phyloP scores from a whole-genome alignment of 495 filamentous ascomycete species.

The Durotheca rogersii region DNA sequence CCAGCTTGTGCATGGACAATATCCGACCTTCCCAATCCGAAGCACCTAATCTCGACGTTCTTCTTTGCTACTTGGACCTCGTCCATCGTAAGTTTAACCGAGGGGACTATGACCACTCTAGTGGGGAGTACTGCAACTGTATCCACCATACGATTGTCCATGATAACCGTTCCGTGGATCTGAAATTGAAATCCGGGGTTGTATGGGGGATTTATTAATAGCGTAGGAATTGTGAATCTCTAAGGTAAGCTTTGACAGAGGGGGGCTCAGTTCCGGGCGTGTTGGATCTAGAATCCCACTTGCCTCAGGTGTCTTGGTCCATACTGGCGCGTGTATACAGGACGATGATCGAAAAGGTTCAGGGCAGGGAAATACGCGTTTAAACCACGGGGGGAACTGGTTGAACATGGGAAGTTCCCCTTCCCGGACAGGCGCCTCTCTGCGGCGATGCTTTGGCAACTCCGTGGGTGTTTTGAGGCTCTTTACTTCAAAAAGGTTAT shows the following conservation, averaged over 20 bases:
- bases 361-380: slow-evolving; percentile 46
- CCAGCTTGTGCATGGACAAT: slow-evolving; percentile 34
- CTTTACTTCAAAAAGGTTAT: too few species aligned
- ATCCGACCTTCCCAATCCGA: slow-evolving; percentile 48
- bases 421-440: slow-evolving; percentile 25
- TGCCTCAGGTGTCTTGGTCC: slow-evolving; percentile 38
- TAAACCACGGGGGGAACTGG: slow-evolving; percentile 51
- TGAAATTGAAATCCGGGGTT: slow-evolving; percentile 43
- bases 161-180: slow-evolving; percentile 37
- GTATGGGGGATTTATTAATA: slow-evolving; percentile 28
- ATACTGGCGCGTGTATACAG: slow-evolving; percentile 50
- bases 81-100: slow-evolving; percentile 38
- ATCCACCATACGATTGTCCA: slow-evolving; percentile 30
- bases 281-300: slow-evolving; percentile 31
- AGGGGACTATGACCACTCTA: slow-evolving; percentile 46
- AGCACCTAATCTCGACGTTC: slow-evolving; percentile 44
- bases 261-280: slow-evolving; percentile 32
- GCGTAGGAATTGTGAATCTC: too few species aligned
- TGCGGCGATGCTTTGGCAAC: slow-evolving; percentile 23
- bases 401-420: slow-evolving; percentile 41
- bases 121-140: slow-evolving; percentile 44
- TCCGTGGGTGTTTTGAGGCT: slow-evolving; percentile 30
- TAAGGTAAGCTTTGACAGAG: too few species aligned
- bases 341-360: slow-evolving; percentile 49
- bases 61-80: slow-evolving; percentile 34